Conservation (phyloP, 176 grass and related monocot genomes). For the Musa acuminata region DNA sequence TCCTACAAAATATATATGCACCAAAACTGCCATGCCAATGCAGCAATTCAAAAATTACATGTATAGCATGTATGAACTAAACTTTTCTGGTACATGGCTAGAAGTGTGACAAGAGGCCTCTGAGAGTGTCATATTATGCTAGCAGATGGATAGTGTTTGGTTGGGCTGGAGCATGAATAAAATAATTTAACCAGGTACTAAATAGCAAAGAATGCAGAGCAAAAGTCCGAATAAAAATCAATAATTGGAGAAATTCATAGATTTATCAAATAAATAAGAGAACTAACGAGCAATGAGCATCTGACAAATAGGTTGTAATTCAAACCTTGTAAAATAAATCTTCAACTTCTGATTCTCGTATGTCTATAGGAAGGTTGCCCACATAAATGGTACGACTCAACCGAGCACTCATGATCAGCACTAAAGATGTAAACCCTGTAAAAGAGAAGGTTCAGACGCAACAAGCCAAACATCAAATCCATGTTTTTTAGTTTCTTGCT, state of each 20-base stretch:
- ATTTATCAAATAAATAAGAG: neutral
- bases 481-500: neutral
- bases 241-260: neutral
- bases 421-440: neutral
- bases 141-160: neutral
- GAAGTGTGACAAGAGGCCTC: no score
- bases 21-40: no score
- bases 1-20: no score
- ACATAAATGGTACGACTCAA: conserved; percentile 21
- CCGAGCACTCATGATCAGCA: conserved; percentile 4
- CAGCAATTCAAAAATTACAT: no score
- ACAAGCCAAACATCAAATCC: neutral
- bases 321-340: conserved; percentile 26
- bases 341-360: conserved; percentile 23
- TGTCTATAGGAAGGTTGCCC: conserved; percentile 21
- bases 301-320: neutral
- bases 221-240: neutral
- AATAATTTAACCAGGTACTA: neutral
- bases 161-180: neutral
- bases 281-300: neutral
- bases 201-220: neutral
- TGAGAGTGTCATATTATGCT: neutral
- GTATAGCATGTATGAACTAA: no score
- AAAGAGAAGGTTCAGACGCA: neutral
- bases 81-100: no score